A percentile compares a stretch with the other conserved stretches of the same genome.
Conservation (phyloP, 2,329 filamentous ascomycete species). For the Pseudocercospora fijiensis region DNA sequence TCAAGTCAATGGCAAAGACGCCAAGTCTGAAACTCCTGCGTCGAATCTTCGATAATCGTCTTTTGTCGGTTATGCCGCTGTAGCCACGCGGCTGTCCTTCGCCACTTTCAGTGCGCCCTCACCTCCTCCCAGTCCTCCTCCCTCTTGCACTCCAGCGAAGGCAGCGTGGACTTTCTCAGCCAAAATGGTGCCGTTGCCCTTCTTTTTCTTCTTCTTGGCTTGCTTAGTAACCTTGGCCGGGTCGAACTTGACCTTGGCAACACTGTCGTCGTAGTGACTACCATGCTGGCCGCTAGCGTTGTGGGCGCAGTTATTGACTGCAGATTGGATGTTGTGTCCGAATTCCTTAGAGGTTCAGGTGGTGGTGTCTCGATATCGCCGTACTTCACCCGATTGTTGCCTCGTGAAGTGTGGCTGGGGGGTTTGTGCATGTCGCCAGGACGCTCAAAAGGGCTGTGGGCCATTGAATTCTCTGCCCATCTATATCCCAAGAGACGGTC, state of each 20-base stretch:
- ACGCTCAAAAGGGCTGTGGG: background rate
- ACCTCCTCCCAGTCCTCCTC: background rate
- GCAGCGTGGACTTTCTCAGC: background rate
- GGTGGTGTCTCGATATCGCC: background rate
- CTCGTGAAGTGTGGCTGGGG: background rate
- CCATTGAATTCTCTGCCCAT: background rate
- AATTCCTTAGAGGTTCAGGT: too few relatives aligned
- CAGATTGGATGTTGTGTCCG: background rate
- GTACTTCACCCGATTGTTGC: background rate
- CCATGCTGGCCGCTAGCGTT: background rate
- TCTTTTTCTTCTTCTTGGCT: background rate
- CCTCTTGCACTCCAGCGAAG: background rate
- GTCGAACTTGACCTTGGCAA: background rate
- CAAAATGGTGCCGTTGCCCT: background rate
- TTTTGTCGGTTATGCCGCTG: too few relatives aligned
- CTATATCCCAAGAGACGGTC: too few relatives aligned
- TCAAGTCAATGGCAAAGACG: too few relatives aligned
- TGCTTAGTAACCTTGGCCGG: too few relatives aligned
- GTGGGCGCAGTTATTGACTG: background rate
- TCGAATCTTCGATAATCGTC: too few relatives aligned
- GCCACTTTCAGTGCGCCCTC: background rate
- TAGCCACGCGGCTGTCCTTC: background rate
- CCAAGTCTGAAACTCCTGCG: too few relatives aligned
- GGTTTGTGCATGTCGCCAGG: too few relatives aligned
- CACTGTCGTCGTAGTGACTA: background rate